Base-by-base conservation (phyloP, 768 basidiomycete genomes). In the Collybiopsis luxurians region DNA sequence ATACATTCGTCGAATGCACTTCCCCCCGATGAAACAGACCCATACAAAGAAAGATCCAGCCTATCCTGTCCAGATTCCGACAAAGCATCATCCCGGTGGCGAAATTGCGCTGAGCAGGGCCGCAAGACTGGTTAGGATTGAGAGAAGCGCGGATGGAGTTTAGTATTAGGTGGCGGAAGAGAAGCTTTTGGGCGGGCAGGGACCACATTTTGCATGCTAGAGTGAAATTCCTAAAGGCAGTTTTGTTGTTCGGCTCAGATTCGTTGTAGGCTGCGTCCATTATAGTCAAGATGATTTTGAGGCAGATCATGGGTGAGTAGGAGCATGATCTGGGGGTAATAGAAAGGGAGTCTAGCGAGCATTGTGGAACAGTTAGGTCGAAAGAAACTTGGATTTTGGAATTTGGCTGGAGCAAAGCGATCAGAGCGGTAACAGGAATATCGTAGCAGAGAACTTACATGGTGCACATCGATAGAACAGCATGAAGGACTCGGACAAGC, bases 181-280 rank as follows among this genome's bases (percentile, higher is more conserved):
- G 73, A 17, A 87, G 76, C 56, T 78, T 81, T 68, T 91, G 89
- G 0, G 85, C 78, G 27, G 78, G 72, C n/a, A 70, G 61, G 1
- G 86, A 81, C 88, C 89, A 90, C 23, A 79, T 74, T 66, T 73
- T 78, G 76, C 81, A 89, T 23, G 90, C 85, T 47, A 90, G 78
- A 6, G 53, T 40, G 30, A 43, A 42, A 5, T 36, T 40, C 27
- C 39, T 42, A 21, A 53, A 38, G 23, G 40, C 12, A 21, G n/a
- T n/a, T n/a, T 19, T n/a, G 21, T 38, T 53, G 17, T 53, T 53
- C 13, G 24, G 27, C 19, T 39, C 36, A 10, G 27, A 12, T 17
- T 53, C 39, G 40, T 53, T 19, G 34, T 53, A 53, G 11, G 51
- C 51, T 7, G 51, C 51, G 6, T 53, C 51, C 51, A 53, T 39